These are phyloP conservation scores for Solanum sparsipilum DNA, from an alignment of 257 asterid genomes.

Conservation along the genomic window DNA sequence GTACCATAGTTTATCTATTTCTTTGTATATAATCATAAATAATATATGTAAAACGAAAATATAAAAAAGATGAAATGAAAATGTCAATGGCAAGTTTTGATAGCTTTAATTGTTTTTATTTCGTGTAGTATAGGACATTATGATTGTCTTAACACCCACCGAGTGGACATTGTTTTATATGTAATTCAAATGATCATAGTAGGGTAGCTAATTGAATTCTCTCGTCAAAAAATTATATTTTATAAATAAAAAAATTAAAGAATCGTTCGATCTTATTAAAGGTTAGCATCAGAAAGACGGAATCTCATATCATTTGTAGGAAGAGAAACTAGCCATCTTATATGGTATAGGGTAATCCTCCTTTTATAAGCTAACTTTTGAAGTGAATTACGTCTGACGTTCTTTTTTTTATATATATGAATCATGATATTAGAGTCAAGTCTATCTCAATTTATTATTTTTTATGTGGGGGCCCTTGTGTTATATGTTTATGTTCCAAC, in stretches of 20 bases:
- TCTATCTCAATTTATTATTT: neutral
- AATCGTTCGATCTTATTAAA: neutral
- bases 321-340: neutral
- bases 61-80: neutral
- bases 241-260: neutral
- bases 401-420: too few relatives aligned
- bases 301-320: neutral
- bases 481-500: too few relatives aligned
- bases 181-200: neutral
- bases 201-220: neutral
- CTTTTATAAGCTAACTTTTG: neutral
- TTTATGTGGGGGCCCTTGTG: neutral
- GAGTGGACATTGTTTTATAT: neutral
- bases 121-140: neutral
- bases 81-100: neutral
- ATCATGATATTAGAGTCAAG: too few relatives aligned
- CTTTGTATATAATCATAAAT: neutral
- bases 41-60: neutral
- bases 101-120: neutral
- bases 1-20: neutral
- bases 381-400: rapidly evolving
- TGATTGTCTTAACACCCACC: too few relatives aligned
- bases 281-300: neutral
- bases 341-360: neutral
- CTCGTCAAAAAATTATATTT: neutral